Percentiles rank a stretch among this genome's conserved stretches.
These are phyloP conservation scores for Talaromyces sp. DNA, from an alignment of 2,329 filamentous ascomycete species.

Conservation along the genomic window DNA sequence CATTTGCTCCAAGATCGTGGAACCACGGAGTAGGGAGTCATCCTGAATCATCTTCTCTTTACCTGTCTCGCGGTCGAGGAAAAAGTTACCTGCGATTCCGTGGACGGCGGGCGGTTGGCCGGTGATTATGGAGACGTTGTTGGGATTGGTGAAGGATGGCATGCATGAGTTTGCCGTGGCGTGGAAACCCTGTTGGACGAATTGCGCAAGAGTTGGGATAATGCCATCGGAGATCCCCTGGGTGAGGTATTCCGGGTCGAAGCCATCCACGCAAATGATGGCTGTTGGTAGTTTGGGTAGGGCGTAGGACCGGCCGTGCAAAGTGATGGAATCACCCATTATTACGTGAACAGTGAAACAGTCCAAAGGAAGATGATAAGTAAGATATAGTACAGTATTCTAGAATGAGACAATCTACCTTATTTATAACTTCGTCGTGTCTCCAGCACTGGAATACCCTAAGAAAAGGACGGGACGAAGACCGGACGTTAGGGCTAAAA, in stretches of 20 bases:
- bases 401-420: no score
- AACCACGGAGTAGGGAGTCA: conserved; percentile 39
- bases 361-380: neutral
- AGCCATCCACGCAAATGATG: conserved; percentile 45
- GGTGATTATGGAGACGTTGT: conserved; percentile 48
- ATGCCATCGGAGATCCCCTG: conserved; percentile 34
- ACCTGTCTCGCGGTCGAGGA: conserved; percentile 39
- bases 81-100: conserved; percentile 46
- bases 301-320: conserved; percentile 31
- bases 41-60: conserved; percentile 44
- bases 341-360: neutral
- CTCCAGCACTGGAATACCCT: neutral
- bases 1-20: conserved; percentile 43
- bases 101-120: conserved; percentile 40
- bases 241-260: conserved; percentile 43
- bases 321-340: neutral
- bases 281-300: conserved; percentile 38
- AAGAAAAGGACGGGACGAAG: neutral
- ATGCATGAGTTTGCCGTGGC: conserved; percentile 39
- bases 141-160: conserved; percentile 47
- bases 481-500: neutral
- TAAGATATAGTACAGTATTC: neutral
- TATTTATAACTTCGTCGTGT: no score
- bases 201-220: conserved; percentile 33
- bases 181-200: conserved; percentile 39